Evolutionary conservation across 352 stramenopile species (phyloP).

Genomic region (Phytophthora multivora): DNA sequence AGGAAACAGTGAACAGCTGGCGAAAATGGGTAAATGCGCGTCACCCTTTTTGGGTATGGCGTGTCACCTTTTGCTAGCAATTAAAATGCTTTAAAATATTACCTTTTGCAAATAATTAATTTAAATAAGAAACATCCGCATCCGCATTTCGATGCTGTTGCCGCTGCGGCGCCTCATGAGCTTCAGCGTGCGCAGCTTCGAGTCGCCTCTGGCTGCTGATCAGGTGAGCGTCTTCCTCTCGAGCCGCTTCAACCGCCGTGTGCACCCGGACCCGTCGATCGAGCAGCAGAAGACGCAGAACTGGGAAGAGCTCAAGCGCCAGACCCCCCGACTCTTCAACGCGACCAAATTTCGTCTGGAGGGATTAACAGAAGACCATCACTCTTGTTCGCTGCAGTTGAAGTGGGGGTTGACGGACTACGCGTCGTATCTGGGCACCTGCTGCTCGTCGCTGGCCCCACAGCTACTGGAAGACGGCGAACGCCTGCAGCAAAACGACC

Average conservation of each 20-base stretch:
- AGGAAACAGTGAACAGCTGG: no score
- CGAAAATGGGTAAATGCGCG: no score
- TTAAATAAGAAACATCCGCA: no score
- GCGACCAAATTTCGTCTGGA: conserved; percentile 69
- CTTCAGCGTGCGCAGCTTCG: conserved; percentile 42
- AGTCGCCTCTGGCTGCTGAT: conserved; percentile 26
- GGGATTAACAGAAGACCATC: background rate
- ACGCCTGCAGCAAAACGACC: conserved; percentile 22
- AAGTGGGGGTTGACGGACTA: conserved; percentile 72
- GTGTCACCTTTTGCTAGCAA: no score
- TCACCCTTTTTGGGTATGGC: no score
- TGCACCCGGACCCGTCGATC: conserved; percentile 45
- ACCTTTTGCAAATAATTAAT: no score
- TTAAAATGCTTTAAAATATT: no score
- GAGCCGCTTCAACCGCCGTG: conserved; percentile 39
- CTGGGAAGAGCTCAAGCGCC: conserved; percentile 42
- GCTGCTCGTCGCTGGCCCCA: conserved; percentile 50
- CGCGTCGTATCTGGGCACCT: conserved; percentile 77
- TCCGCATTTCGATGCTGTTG: conserved; percentile 35
- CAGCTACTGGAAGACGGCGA: conserved; percentile 45
- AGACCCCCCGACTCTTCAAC: conserved; percentile 70
- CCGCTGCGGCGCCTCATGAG: conserved; percentile 44
- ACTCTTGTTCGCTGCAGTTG: conserved; percentile 25
- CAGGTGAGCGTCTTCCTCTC: conserved; percentile 58
- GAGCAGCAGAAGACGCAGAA: conserved; percentile 45